These are phyloP conservation scores for Monosporozyma unispora DNA, from an alignment of 805 yeast genomes.

Conservation along the genomic window DNA sequence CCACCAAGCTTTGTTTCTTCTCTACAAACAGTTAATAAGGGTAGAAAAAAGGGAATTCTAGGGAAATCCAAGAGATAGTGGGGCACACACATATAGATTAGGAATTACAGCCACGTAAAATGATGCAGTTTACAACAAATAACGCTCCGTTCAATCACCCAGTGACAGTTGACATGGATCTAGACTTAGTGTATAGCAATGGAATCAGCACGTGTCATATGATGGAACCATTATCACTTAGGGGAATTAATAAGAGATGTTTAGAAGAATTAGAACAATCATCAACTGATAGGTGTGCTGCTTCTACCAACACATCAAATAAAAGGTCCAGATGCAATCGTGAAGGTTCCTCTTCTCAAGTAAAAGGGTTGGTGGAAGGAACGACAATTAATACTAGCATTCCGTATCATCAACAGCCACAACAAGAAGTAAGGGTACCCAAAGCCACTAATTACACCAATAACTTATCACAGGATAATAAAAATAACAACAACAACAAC, in stretches of 20 bases:
- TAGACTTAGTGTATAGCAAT: not conserved
- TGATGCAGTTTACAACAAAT: not conserved
- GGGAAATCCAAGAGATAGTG: not conserved
- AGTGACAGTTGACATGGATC: not conserved
- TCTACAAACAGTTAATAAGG: not conserved
- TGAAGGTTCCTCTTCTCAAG: not conserved
- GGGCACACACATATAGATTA: not conserved
- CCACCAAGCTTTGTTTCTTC: no score
- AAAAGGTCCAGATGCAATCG: not conserved
- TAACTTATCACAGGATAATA: not conserved
- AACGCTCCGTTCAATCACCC: not conserved
- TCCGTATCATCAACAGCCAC: not conserved
- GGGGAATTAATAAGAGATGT: not conserved
- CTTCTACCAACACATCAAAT: no score
- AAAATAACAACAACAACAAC: not conserved
- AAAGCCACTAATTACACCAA: not conserved
- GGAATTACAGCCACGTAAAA: not conserved
- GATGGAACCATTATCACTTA: not conserved
- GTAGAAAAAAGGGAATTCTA: not conserved
- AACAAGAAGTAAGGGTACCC: not conserved
- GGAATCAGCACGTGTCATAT: not conserved
- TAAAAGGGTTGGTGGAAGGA: not conserved
- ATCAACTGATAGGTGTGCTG: not conserved
- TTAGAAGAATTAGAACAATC: not conserved
- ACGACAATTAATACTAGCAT: not conserved